Conservation (phyloP, 441 rosid genomes). For the Croton setiger region DNA sequence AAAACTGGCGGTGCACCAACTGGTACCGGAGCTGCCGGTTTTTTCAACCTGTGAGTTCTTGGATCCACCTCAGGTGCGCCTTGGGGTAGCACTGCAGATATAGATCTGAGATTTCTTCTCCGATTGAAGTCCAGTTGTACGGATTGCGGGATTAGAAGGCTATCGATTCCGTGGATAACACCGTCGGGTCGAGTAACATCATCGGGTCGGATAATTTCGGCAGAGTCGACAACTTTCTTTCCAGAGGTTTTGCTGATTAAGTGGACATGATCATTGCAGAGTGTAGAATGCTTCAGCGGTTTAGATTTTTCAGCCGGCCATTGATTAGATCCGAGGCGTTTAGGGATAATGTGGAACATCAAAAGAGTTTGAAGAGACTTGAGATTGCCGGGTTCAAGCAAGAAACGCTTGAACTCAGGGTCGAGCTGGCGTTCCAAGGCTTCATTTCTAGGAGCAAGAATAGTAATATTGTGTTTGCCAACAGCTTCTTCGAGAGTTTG, state of each 20-base stretch:
- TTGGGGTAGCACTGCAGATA: conserved; percentile 75
- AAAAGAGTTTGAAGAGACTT: conserved; percentile 68
- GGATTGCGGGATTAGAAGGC: conserved; percentile 65
- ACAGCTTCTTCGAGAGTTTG: conserved; percentile 83
- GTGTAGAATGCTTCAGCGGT: conserved; percentile 42
- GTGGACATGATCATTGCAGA: conserved; percentile 44
- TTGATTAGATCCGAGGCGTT: conserved; percentile 46
- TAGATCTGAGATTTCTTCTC: conserved; percentile 67
- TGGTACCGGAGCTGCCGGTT: conserved; percentile 48
- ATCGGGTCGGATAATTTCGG: conserved; percentile 49
- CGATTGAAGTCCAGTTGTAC: conserved; percentile 79
- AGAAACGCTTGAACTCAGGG: conserved; percentile 82
- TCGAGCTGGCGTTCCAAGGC: conserved; percentile 82
- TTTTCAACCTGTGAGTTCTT: conserved; percentile 68
- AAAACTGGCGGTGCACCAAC: conserved; percentile 69
- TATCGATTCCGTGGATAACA: conserved; percentile 74
- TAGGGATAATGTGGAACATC: conserved; percentile 72
- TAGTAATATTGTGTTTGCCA: conserved; percentile 75
- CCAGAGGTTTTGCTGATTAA: conserved; percentile 29
- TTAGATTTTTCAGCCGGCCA: conserved; percentile 41
- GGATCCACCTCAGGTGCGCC: conserved; percentile 92
- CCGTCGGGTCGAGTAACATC: conserved; percentile 83
- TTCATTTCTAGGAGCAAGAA: conserved; percentile 80
- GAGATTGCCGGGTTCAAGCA: conserved; percentile 81
- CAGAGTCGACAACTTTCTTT: conserved; percentile 38